phyloP scores from a whole-genome alignment of 106 monocot genomes.

The Dendrobium officinale region DNA sequence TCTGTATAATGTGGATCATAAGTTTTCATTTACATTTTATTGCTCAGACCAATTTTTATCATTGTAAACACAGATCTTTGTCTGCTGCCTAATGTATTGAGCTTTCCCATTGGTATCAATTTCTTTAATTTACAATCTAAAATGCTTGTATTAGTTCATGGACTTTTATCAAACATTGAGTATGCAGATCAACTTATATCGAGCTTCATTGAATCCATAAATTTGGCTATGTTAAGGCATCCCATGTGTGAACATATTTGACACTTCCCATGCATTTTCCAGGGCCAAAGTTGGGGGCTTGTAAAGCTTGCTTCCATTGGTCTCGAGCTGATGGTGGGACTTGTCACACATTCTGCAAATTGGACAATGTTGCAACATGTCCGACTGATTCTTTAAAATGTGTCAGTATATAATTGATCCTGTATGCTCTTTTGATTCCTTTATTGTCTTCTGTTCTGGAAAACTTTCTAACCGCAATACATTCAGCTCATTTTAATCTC shows the following conservation, averaged over 20 bases:
- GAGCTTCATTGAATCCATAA: neutral
- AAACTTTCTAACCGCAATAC: neutral
- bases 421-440: neutral
- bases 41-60: neutral
- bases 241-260: conserved; percentile 17
- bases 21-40: neutral
- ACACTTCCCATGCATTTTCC: conserved; percentile 47
- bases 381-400: conserved; percentile 2
- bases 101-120: neutral
- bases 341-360: conserved; percentile 13
- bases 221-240: neutral
- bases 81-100: neutral
- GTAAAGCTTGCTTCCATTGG: conserved; percentile 52
- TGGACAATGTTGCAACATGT: conserved; percentile 1
- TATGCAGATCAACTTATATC: neutral
- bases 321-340: conserved; percentile 40
- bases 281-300: conserved; percentile 67
- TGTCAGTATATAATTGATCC: conserved; percentile 3
- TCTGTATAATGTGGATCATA: neutral
- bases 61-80: neutral
- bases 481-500: neutral
- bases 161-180: neutral
- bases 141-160: neutral
- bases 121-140: neutral
- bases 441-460: neutral